Percentiles rank a stretch among this genome's conserved stretches.
These are phyloP conservation scores for Lentinus brumalis DNA, from an alignment of 768 basidiomycete genomes.

Conservation along the genomic window DNA sequence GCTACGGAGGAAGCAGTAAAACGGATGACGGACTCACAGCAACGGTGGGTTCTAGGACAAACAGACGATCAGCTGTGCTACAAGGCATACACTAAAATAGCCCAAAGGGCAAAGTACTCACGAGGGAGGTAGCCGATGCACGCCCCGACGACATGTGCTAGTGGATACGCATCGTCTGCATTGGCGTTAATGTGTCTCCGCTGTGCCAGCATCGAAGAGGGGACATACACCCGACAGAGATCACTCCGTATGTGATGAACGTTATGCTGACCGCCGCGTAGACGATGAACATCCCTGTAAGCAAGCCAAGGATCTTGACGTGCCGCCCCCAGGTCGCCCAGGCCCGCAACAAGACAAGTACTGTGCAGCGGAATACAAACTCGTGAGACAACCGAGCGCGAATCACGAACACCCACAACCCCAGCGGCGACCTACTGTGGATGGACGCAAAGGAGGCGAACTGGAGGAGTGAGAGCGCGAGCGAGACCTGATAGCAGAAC, in stretches of 20 bases:
- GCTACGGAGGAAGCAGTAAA: not conserved
- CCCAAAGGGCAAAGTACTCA: not conserved
- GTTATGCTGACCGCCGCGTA: constrained; percentile 8
- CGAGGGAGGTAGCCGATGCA: constrained; percentile 12
- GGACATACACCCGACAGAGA: constrained; percentile 6
- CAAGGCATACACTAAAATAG: not conserved
- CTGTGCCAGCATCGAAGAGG: too few species aligned
- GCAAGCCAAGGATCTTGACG: constrained; percentile 6
- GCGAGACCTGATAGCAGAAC: constrained; percentile 14
- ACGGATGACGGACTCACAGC: not conserved
- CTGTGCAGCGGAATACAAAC: not conserved
- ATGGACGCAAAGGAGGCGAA: constrained; percentile 13
- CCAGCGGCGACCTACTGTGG: constrained; percentile 4
- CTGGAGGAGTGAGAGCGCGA: constrained; percentile 10
- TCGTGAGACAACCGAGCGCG: not conserved
- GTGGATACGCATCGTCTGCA: constrained; percentile 2
- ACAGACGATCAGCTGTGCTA: not conserved
- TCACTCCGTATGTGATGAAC: constrained; percentile 9
- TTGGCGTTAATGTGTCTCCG: not conserved
- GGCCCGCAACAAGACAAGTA: constrained; percentile 17
- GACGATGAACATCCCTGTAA: constrained; percentile 5
- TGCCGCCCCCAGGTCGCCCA: constrained; percentile 20
- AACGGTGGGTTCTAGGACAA: not conserved
- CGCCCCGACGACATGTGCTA: not conserved
- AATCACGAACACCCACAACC: not conserved